Conservation (phyloP, 495 filamentous ascomycete species). For the Tuber microsphaerosporum region DNA sequence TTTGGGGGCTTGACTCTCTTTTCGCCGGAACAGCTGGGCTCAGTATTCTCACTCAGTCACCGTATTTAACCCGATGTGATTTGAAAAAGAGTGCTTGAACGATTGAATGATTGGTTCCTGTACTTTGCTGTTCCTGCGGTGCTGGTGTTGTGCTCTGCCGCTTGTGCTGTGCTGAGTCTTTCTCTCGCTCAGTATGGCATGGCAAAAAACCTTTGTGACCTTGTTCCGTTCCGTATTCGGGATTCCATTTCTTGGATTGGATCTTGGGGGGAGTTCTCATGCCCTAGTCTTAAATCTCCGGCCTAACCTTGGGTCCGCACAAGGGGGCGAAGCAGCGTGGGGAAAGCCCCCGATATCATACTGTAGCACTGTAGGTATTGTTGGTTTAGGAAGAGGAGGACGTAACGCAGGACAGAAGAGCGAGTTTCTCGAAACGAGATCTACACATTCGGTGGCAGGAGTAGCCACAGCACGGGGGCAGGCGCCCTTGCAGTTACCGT, state of each 20-base stretch:
- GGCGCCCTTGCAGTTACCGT: background rate
- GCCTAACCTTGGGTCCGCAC: background rate
- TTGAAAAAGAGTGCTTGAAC: background rate
- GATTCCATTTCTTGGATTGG: background rate
- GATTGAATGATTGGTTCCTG: background rate
- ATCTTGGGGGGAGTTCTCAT: background rate
- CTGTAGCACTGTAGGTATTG: background rate
- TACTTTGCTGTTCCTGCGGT: background rate
- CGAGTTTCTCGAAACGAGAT: constrained; percentile 6
- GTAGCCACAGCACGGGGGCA: background rate
- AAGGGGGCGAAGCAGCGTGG: background rate
- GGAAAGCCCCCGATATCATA: constrained; percentile 1
- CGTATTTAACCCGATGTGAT: background rate
- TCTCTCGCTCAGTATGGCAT: background rate
- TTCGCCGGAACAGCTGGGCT: background rate
- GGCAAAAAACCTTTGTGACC: background rate
- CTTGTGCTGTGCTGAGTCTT: background rate
- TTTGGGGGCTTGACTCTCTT: background rate
- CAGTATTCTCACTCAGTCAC: background rate
- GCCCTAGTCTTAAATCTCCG: background rate
- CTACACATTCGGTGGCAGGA: background rate
- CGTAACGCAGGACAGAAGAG: constrained; percentile 5
- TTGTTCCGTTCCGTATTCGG: background rate
- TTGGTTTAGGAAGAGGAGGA: background rate
- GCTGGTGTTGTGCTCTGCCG: background rate